A percentile compares a stretch with the other conserved stretches of the same genome.
These are phyloP conservation scores for Phytophthora capsici DNA, from an alignment of 352 stramenopile genomes.

Conservation along the genomic window DNA sequence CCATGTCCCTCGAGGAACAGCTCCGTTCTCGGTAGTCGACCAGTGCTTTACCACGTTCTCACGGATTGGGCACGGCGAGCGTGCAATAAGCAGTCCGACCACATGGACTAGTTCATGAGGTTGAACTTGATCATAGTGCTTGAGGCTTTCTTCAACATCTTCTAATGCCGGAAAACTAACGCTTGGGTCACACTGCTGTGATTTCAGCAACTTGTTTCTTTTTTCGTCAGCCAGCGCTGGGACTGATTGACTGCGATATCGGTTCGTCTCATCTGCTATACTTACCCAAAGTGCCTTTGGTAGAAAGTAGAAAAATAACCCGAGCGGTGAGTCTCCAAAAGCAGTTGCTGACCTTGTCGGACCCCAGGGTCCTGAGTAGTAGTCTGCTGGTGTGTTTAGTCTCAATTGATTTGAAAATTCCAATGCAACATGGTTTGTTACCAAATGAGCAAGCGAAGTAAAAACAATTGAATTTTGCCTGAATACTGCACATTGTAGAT, in stretches of 20 bases:
- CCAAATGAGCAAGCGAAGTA: too few species aligned
- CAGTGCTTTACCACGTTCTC: conserved; percentile 7
- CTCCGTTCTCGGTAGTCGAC: conserved; percentile 2
- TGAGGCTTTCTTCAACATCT: conserved; percentile 6
- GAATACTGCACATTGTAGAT: too few species aligned
- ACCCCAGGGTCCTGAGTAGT: conserved; percentile 7
- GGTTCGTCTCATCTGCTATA: conserved; percentile 24
- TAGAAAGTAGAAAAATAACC: conserved; percentile 28
- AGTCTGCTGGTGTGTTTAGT: too few species aligned
- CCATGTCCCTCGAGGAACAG: conserved; percentile 19
- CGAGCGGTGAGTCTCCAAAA: conserved; percentile 11
- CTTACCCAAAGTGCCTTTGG: conserved; percentile 12
- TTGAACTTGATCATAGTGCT: conserved; percentile 17
- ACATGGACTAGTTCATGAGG: conserved; percentile 23
- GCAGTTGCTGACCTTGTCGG: conserved; percentile 20
- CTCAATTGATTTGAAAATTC: too few species aligned
- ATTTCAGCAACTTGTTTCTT: background rate
- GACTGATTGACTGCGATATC: conserved; percentile 9
- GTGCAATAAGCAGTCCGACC: conserved; percentile 7
- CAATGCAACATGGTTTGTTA: too few species aligned
- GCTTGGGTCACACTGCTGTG: conserved; percentile 2
- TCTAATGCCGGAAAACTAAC: conserved; percentile 8
- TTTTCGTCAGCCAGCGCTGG: background rate
- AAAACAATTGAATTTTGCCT: too few species aligned
- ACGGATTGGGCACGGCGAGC: background rate